Evolutionary conservation across 495 filamentous ascomycete species (phyloP).

Genomic region (Daldinia concentrica): DNA sequence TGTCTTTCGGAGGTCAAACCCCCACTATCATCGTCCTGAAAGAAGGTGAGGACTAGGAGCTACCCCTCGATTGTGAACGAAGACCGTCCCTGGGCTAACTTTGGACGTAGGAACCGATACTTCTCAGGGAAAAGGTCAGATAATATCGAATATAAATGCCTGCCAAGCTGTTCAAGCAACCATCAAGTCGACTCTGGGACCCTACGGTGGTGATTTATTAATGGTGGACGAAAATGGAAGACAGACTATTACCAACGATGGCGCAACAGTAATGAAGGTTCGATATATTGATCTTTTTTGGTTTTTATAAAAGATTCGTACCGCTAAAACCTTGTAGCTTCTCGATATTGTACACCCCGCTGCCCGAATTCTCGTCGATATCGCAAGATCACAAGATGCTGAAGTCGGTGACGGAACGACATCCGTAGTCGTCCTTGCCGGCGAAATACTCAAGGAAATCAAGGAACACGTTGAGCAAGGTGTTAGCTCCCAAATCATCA

Average conservation of each 20-base stretch:
- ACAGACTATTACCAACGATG: conserved; percentile 99
- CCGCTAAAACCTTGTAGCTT: conserved; percentile 63
- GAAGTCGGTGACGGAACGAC: conserved; percentile 99
- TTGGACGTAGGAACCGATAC: conserved; percentile 82
- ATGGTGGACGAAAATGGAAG: conserved; percentile 94
- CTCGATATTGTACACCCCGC: conserved; percentile 98
- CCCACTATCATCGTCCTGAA: conserved; percentile 98
- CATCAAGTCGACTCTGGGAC: conserved; percentile 94
- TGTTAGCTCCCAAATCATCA: conserved; percentile 95
- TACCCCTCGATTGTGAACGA: conserved; percentile 31
- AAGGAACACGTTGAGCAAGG: conserved; percentile 95
- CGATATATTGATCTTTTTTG: conserved; percentile 25
- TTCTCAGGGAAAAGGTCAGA: conserved; percentile 96
- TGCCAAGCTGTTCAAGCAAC: conserved; percentile 97
- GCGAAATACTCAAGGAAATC: conserved; percentile 95
- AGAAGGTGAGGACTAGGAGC: conserved; percentile 75
- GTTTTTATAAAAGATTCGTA: neutral
- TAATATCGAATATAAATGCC: conserved; percentile 98
- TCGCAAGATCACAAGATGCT: conserved; percentile 97
- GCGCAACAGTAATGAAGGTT: conserved; percentile 99
- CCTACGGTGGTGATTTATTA: conserved; percentile 95
- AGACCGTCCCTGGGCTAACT: conserved; percentile 37
- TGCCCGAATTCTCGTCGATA: conserved; percentile 96
- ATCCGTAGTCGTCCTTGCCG: conserved; percentile 93
- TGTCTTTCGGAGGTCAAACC: conserved; percentile 98